Percentiles rank a stretch among this genome's conserved stretches.
Evolutionary conservation across 2,329 filamentous ascomycete genomes (phyloP).

Genomic region (Fusarium falciforme): DNA sequence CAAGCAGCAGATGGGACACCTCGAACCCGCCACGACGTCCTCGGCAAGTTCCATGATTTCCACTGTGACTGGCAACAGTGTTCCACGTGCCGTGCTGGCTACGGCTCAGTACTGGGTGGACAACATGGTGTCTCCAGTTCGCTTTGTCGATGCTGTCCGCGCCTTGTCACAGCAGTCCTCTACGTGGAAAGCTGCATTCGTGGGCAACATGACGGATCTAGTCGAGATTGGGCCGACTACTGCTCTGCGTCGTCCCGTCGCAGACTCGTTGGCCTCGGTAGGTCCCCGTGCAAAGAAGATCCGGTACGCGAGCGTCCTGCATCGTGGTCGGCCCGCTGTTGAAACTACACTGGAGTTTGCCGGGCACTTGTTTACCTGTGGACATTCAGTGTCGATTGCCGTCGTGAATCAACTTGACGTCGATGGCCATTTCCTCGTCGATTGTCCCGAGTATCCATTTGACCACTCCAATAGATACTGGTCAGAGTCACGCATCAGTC

Average conservation of each 20-base stretch:
- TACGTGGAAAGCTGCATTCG: background rate
- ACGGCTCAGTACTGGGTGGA: slow-evolving; percentile 59
- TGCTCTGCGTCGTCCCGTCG: slow-evolving; percentile 41
- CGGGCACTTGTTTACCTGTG: slow-evolving; percentile 30
- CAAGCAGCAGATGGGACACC: background rate
- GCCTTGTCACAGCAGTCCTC: slow-evolving; percentile 5
- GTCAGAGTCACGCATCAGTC: slow-evolving; percentile 48
- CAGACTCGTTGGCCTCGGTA: slow-evolving; percentile 31
- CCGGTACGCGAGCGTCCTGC: slow-evolving; percentile 28
- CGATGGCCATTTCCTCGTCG: slow-evolving; percentile 43
- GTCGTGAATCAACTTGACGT: background rate
- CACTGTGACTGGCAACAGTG: slow-evolving; percentile 6
- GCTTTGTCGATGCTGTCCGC: slow-evolving; percentile 51
- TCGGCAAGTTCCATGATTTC: slow-evolving; percentile 10
- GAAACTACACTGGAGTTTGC: slow-evolving; percentile 19
- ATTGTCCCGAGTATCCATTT: slow-evolving; percentile 49
- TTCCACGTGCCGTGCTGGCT: slow-evolving; percentile 45
- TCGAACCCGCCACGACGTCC: background rate
- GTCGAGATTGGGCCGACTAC: slow-evolving; percentile 45
- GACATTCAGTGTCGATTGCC: slow-evolving; percentile 18
- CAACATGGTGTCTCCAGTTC: slow-evolving; percentile 54
- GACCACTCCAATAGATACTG: slow-evolving; percentile 50
- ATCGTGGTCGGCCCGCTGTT: slow-evolving; percentile 17
- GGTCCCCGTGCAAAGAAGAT: background rate
- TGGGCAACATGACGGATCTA: slow-evolving; percentile 5